Evolutionary conservation across 225 moss, liverwort and hornwort species (phyloP), one percentile per base, ranked within the genome.

Genomic region (Physcomitrellopsis africana): DNA sequence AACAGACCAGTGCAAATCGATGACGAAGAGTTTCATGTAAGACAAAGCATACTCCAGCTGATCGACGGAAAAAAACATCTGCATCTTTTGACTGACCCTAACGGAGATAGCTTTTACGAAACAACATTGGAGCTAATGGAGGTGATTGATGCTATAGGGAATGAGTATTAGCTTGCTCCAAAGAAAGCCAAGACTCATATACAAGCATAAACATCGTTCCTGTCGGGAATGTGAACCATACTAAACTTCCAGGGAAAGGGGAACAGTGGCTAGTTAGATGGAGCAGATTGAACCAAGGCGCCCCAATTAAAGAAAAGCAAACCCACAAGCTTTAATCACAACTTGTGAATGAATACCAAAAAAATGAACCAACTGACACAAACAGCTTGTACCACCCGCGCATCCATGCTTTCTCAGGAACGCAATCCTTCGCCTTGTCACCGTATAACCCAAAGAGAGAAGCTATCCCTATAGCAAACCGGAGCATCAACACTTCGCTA

Each of bases 121-220:
- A 44, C 43, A 18, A 16, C 57, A 14, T 57, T 44, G 22, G 57
- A 57, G 16, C 42, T 57, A 14, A 10, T 70, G 44, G 23, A 55
- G 16, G 56, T 57, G 24, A 53, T 55, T 41, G 53, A 42, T 19
- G 54, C 20, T 29, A 16, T 11, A 60, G 47, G 52, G 24, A 8
- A 19, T 9, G 51, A 44, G 55, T 26, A 19, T 14, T 46, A 16
- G 32, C 67, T 67, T 75, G 67, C 67, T 76, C 67, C 59, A 76
- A 59, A 19, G 49, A 20, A 19, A 67, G 60, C 67, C 76, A 59
- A 68, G 59, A 67, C 32, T 67, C 67, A 16, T 67, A 60, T 8
- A n/a, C 22, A 49, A 76, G 67, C 76, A 60, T 60, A 49, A 68
- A 67, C 67, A 76, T 76, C 59, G 6, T 76, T 20, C 29, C 26